A percentile compares a stretch with the other conserved stretches of the same genome.
Evolutionary conservation across 2,329 filamentous ascomycete species (phyloP).

Genomic region (Escovopsis sp.): DNA sequence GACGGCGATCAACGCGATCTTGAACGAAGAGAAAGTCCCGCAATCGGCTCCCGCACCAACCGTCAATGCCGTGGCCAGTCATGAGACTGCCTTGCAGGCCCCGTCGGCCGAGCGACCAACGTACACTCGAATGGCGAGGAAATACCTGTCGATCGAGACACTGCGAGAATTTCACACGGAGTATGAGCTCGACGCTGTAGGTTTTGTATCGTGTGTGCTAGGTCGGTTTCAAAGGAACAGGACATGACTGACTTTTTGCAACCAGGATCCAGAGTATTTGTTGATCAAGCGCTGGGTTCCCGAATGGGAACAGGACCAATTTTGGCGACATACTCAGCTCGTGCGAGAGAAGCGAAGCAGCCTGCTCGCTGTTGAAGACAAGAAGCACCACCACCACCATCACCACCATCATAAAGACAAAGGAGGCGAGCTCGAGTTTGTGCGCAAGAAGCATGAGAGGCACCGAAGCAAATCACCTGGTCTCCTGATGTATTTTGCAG

Average conservation of each 20-base stretch:
- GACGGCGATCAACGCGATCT: constrained; percentile 40
- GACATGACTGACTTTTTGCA: constrained; percentile 16
- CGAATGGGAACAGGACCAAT: constrained; percentile 53
- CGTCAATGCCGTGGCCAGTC: not conserved
- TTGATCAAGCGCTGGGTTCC: constrained; percentile 61
- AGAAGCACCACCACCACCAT: constrained; percentile 23
- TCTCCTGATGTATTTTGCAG: constrained; percentile 42
- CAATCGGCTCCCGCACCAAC: constrained; percentile 12
- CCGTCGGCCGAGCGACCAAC: constrained; percentile 27
- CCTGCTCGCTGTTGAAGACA: constrained; percentile 33
- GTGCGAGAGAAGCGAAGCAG: constrained; percentile 41
- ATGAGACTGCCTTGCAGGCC: not conserved
- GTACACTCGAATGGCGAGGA: constrained; percentile 48
- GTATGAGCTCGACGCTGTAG: constrained; percentile 40
- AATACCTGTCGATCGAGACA: constrained; percentile 47
- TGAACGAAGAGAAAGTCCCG: constrained; percentile 38
- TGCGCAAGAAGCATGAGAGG: constrained; percentile 39
- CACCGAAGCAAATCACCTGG: constrained; percentile 41
- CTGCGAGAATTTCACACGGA: constrained; percentile 39
- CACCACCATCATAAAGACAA: constrained; percentile 10
- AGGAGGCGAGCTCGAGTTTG: constrained; percentile 36
- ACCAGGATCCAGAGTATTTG: constrained; percentile 50
- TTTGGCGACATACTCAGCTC: constrained; percentile 55
- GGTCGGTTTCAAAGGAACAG: not conserved
- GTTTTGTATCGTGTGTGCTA: constrained; percentile 9